Conservation (phyloP, 2,329 filamentous ascomycete species). For the Ceratocystis cacaofunesta region DNA sequence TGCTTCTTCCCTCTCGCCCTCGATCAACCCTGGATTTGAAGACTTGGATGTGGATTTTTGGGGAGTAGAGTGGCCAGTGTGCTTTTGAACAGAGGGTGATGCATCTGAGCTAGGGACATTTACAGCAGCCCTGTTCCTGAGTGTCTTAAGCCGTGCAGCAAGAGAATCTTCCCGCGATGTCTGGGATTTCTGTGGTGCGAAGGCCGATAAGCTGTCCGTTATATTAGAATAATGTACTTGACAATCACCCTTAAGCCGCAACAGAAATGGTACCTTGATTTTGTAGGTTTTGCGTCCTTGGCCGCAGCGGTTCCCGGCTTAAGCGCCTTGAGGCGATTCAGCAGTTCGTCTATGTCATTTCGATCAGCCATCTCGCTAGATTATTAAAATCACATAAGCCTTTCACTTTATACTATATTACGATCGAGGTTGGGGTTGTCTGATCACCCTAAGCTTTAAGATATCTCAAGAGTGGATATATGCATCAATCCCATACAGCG, state of each 20-base stretch:
- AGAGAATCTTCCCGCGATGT: constrained; percentile 36
- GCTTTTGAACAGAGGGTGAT: background rate
- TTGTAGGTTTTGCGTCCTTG: background rate
- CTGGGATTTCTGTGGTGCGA: constrained; percentile 20
- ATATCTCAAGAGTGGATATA: constrained; percentile 6
- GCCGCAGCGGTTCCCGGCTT: constrained; percentile 27
- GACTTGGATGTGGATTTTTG: background rate
- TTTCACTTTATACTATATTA: background rate
- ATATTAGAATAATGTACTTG: constrained; percentile 1
- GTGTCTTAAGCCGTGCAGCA: constrained; percentile 35
- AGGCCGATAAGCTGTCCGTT: constrained; percentile 7
- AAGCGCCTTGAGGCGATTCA: constrained; percentile 41
- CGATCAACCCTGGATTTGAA: background rate
- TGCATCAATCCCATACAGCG: background rate
- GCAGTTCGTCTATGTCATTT: constrained; percentile 21
- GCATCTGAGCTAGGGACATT: background rate
- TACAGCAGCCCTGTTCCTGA: constrained; percentile 24
- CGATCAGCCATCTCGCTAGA: background rate
- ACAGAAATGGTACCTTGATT: constrained; percentile 1
- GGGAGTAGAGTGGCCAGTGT: background rate
- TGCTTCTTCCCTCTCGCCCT: background rate
- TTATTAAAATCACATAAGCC: background rate
- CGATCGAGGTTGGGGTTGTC: background rate
- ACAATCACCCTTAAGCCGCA: background rate
- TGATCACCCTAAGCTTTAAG: background rate